Percentiles rank a stretch among this genome's conserved stretches.
Conservation (phyloP, 805 yeast species). For the Kluyveromyces dobzhanskii region DNA sequence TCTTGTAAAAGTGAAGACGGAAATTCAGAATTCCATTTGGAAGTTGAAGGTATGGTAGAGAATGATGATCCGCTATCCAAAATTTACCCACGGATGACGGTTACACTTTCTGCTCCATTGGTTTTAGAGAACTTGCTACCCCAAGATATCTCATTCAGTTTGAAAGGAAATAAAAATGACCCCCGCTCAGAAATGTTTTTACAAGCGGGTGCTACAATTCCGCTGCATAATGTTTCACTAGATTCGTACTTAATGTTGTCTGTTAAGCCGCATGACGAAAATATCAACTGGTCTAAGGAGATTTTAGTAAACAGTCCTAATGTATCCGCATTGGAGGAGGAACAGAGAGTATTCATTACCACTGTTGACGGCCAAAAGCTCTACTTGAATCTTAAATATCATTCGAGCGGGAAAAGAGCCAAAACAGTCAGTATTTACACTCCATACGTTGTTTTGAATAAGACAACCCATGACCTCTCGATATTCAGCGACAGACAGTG, state of each 20-base stretch:
- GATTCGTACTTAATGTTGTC: slow-evolving; percentile 64
- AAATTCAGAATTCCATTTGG: slow-evolving; percentile 52
- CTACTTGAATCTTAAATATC: slow-evolving; percentile 57
- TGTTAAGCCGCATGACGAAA: slow-evolving; percentile 48
- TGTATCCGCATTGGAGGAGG: slow-evolving; percentile 48
- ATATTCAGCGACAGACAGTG: slow-evolving; percentile 51
- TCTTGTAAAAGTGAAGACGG: slow-evolving; percentile 47
- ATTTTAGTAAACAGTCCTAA: slow-evolving; percentile 40
- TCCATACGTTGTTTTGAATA: slow-evolving; percentile 77
- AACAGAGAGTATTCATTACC: slow-evolving; percentile 42
- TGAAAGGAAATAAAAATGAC: slow-evolving; percentile 66
- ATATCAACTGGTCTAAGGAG: slow-evolving; percentile 29
- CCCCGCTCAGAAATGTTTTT: slow-evolving; percentile 60
- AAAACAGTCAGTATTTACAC: slow-evolving; percentile 63
- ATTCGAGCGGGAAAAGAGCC: slow-evolving; percentile 41
- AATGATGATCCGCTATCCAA: slow-evolving; percentile 59
- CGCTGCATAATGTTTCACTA: slow-evolving; percentile 73
- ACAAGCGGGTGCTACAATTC: slow-evolving; percentile 55
- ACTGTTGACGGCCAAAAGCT: slow-evolving; percentile 61
- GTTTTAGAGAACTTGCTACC: slow-evolving; percentile 82
- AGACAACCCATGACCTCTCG: slow-evolving; percentile 60
- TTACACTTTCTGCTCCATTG: slow-evolving; percentile 76
- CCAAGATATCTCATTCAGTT: slow-evolving; percentile 61
- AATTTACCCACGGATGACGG: slow-evolving; percentile 76
- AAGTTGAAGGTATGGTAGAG: slow-evolving; percentile 59